A percentile compares a stretch with the other conserved stretches of the same genome.
Evolutionary conservation across 2,329 filamentous ascomycete species (phyloP).

Genomic region (Paramyrothecium roridum): DNA sequence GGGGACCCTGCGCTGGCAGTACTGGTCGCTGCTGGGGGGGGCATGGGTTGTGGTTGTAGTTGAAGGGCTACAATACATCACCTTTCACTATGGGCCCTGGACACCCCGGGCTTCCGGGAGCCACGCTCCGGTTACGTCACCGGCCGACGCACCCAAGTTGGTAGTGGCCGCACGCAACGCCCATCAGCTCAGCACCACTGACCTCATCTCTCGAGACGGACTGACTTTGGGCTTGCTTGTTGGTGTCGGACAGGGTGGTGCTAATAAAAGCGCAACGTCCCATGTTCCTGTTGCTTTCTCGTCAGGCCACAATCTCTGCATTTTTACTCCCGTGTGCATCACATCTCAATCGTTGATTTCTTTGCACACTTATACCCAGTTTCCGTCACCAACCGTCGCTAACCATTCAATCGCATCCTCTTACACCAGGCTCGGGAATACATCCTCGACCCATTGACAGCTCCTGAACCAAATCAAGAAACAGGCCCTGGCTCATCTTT

Average conservation of each 20-base stretch:
- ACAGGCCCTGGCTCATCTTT: slow-evolving; percentile 62
- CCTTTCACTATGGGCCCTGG: too few species aligned
- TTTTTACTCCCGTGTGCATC: neutral
- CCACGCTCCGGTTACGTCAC: neutral
- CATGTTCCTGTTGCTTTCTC: neutral
- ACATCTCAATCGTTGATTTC: neutral
- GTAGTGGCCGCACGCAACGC: too few species aligned
- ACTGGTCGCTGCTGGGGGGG: neutral
- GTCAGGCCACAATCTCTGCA: neutral
- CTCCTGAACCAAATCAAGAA: slow-evolving; percentile 64
- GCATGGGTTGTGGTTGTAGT: too few species aligned
- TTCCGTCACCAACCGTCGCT: neutral
- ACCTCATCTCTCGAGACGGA: neutral
- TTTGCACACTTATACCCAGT: neutral
- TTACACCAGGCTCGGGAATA: slow-evolving; percentile 57
- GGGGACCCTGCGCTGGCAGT: too few species aligned
- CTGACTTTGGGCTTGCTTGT: neutral
- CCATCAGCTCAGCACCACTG: neutral
- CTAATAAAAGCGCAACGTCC: neutral
- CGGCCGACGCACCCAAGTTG: neutral
- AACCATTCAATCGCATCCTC: neutral
- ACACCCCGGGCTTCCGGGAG: neutral
- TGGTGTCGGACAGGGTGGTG: neutral
- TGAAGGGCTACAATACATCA: too few species aligned
- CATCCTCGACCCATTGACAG: slow-evolving; percentile 67